Evolutionary conservation across 805 yeast species (phyloP), one percentile per base, ranked within the genome.

Genomic region (Tetrapisispora pingtungensis): DNA sequence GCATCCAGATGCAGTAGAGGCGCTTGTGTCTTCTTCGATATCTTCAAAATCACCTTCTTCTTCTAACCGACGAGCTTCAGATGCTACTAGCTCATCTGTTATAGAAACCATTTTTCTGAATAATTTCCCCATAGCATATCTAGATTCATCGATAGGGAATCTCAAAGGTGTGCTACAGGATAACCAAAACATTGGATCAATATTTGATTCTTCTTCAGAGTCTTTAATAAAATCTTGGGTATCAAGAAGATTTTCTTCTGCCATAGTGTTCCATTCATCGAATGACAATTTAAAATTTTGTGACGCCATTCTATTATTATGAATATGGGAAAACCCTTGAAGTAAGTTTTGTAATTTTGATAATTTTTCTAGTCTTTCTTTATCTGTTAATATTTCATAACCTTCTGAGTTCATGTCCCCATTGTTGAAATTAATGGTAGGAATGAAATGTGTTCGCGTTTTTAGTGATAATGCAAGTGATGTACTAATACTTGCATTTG

Each of bases 131-230:
- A 73, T 58, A 31, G 84, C 72, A 53, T 75, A 84, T 46, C 77
- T 75, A 0, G 88, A 78, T 57, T 86, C 88, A 50, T 72, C 73
- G 33, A 82, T 65, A 0, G 93, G 93, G 44, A 73, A 75, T 37
- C 82, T 69, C 35, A 86, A 64, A 0, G 95, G 95, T 1, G 88
- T 79, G 1, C 62, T 55, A 1, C 77, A 77, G 7, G 81, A 70
- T 2, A 85, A 51, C 95, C 95, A 86, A 55, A 65, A 58, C 1
- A 63, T 49, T 7, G 55, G 51, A 36, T 65, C 59, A 50, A 19
- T 71, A 1, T 38, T 71, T 1, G 36, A 32, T 12, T 53, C 50
- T 7, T 36, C 32, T 4, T 27, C 20, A 2, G 27, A n/a, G 17
- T 18, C 36, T 22, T 33, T n/a, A n/a, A 15, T 35, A 20, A 35